phyloP scores from a whole-genome alignment of 805 yeast genomes.

The Candida montana region DNA sequence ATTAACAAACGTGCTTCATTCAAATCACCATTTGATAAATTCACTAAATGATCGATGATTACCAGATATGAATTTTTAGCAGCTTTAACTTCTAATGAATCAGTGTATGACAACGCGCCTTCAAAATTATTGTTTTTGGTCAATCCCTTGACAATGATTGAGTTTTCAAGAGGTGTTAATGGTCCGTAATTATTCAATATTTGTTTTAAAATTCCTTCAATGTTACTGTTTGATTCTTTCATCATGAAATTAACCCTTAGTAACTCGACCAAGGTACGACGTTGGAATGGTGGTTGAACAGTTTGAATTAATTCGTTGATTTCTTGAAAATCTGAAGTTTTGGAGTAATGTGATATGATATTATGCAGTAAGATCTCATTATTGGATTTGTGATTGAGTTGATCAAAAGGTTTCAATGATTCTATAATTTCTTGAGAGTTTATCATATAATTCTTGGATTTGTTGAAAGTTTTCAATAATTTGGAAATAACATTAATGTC shows the following conservation, averaged over 20 bases:
- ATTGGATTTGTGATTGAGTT: constrained; percentile 3
- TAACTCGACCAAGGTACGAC: constrained; percentile 13
- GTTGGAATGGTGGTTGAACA: constrained; percentile 13
- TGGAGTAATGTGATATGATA: constrained; percentile 11
- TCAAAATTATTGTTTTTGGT: constrained; percentile 10
- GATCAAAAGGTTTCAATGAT: constrained; percentile 13
- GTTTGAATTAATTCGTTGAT: constrained; percentile 13
- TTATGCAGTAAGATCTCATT: constrained; percentile 9
- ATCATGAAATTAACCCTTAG: constrained; percentile 15
- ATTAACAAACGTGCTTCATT: constrained; percentile 12
- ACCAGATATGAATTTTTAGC: constrained; percentile 9
- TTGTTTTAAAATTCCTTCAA: constrained; percentile 18
- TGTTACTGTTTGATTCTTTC: constrained; percentile 14
- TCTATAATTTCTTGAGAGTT: constrained; percentile 17
- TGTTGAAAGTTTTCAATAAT: constrained; percentile 13
- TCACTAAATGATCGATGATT: constrained; percentile 13
- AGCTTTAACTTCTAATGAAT: not conserved
- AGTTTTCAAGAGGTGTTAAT: constrained; percentile 15
- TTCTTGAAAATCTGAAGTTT: constrained; percentile 7
- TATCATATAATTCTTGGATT: constrained; percentile 8
- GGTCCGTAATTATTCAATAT: constrained; percentile 12
- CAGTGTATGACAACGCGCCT: constrained; percentile 7
- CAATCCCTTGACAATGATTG: constrained; percentile 17
- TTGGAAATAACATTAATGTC: constrained; percentile 12
- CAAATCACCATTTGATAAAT: constrained; percentile 5